A percentile compares a stretch with the other conserved stretches of the same genome.
Conservation (phyloP, 768 basidiomycete species). For the Lentinula sp. region DNA sequence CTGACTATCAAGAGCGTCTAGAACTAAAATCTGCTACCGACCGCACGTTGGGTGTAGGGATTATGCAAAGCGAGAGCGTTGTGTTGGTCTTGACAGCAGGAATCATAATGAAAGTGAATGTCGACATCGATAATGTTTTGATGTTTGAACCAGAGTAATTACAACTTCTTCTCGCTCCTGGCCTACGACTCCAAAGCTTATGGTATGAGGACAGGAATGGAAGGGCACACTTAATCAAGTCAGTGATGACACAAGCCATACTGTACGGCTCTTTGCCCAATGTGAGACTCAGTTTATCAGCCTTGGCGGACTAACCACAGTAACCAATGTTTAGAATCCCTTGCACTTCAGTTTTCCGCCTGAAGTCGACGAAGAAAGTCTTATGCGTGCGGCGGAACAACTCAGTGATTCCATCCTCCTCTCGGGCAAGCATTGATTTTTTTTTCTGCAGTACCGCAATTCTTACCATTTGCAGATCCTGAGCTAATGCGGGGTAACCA, state of each 20-base stretch:
- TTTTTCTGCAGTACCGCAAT: neutral
- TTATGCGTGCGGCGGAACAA: conserved; percentile 77
- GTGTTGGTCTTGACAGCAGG: conserved; percentile 61
- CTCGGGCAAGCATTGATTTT: conserved; percentile 47
- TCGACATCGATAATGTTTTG: conserved; percentile 57
- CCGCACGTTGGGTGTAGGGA: conserved; percentile 65
- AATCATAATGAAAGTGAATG: conserved; percentile 59
- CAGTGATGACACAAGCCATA: conserved; percentile 80
- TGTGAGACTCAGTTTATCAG: conserved; percentile 25
- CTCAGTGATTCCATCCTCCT: conserved; percentile 65
- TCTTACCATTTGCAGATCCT: conserved; percentile 34
- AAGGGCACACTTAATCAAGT: conserved; percentile 63
- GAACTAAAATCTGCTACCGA: conserved; percentile 65
- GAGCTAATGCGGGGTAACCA: conserved; percentile 69
- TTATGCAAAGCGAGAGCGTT: conserved; percentile 41
- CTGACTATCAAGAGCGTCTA: conserved; percentile 65
- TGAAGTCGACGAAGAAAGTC: conserved; percentile 68
- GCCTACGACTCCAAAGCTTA: neutral
- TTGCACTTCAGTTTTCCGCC: conserved; percentile 78
- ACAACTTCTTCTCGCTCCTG: neutral
- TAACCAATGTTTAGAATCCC: conserved; percentile 47
- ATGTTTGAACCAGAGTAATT: conserved; percentile 61
- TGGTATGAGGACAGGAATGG: conserved; percentile 30
- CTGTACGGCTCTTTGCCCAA: conserved; percentile 66
- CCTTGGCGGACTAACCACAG: neutral